Percentiles rank a stretch among this genome's conserved stretches.
Conservation (phyloP, 352 stramenopile genomes). For the Halophytophthora polymorphica region DNA sequence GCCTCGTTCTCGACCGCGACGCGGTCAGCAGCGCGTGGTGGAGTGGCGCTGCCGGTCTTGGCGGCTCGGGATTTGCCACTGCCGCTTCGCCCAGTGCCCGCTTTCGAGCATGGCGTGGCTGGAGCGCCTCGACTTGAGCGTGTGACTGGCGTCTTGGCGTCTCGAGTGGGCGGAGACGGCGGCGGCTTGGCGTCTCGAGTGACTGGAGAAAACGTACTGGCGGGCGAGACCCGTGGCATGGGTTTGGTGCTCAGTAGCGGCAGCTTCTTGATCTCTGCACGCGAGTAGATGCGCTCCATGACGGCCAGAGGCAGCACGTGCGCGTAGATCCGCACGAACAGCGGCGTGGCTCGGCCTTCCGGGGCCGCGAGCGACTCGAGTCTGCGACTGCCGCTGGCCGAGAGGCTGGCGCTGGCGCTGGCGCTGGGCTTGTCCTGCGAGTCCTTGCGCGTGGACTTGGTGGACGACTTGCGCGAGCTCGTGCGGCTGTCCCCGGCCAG, state of each 20-base stretch:
- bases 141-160: constrained; percentile 9
- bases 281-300: constrained; percentile 51
- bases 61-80: constrained; percentile 7
- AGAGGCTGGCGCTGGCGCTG: constrained; percentile 5
- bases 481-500: too few species aligned
- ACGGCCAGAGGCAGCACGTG: constrained; percentile 50
- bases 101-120: constrained; percentile 1
- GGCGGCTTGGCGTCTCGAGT: constrained; percentile 11
- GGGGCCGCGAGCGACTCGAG: constrained; percentile 12
- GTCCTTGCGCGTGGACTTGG: constrained; percentile 14
- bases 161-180: constrained; percentile 8
- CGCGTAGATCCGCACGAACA: constrained; percentile 55
- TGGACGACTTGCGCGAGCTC: constrained; percentile 14
- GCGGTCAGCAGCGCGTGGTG: not conserved
- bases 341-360: constrained; percentile 11
- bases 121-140: constrained; percentile 2
- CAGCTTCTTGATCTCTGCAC: constrained; percentile 27
- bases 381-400: constrained; percentile 19
- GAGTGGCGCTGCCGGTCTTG: constrained; percentile 11
- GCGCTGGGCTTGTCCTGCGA: constrained; percentile 13
- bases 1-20: constrained; percentile 8
- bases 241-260: constrained; percentile 29
- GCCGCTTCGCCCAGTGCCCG: constrained; percentile 4
- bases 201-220: constrained; percentile 6
- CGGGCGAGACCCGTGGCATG: constrained; percentile 1